phyloP scores from a whole-genome alignment of 1,284 basidiomycete species.

The Malassezia brasiliensis region DNA sequence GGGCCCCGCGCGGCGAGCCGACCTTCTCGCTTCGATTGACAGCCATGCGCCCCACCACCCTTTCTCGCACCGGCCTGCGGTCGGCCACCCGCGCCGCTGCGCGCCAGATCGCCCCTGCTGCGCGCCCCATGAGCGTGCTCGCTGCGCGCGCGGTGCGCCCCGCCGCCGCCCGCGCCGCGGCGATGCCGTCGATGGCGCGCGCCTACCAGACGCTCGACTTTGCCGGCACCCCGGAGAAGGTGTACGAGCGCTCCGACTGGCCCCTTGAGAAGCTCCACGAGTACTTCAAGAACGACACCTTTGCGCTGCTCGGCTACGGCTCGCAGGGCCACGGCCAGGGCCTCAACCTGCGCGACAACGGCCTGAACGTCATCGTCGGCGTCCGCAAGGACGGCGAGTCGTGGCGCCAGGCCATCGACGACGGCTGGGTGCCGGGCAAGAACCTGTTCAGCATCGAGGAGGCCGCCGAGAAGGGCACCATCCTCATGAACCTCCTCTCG shows the following conservation, averaged over 20 bases:
- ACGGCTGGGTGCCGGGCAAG: constrained; percentile 97
- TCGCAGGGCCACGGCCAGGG: constrained; percentile 94
- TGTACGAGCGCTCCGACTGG: constrained; percentile 98
- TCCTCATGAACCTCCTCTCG: constrained; percentile 99
- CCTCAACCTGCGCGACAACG: constrained; percentile 96
- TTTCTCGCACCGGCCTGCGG: constrained; percentile 11
- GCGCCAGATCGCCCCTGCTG: neutral
- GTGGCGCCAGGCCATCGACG: constrained; percentile 90
- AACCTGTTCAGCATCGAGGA: constrained; percentile 97
- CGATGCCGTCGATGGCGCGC: constrained; percentile 29
- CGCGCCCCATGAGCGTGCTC: constrained; percentile 14
- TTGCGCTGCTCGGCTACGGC: constrained; percentile 85
- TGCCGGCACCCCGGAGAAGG: constrained; percentile 80
- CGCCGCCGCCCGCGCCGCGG: constrained; percentile 8
- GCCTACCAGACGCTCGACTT: constrained; percentile 97
- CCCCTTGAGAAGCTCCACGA: constrained; percentile 92
- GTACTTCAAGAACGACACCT: constrained; percentile 93
- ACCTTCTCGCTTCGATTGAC: neutral
- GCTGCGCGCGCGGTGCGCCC: constrained; percentile 5
- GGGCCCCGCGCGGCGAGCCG: too few relatives aligned
- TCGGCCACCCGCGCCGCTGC: constrained; percentile 5
- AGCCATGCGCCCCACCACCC: constrained; percentile 1
- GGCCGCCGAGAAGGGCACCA: constrained; percentile 87
- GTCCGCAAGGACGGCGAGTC: constrained; percentile 92
- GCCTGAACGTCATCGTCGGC: constrained; percentile 95